Evolutionary conservation across 805 yeast genomes (phyloP).

Genomic region (Candida cerambycidarum): DNA sequence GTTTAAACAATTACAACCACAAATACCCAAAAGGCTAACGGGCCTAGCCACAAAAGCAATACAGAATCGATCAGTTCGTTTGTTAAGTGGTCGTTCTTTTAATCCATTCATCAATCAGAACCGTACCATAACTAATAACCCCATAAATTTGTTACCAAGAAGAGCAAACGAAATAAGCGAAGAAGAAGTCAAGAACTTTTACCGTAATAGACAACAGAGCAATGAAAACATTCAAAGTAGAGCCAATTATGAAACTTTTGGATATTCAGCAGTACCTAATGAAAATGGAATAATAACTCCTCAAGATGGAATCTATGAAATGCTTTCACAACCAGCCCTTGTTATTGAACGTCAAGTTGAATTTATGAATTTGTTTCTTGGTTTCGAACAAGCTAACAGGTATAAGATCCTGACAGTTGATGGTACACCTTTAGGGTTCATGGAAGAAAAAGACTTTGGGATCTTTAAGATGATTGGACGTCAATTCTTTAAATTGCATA

Average conservation of each 20-base stretch:
- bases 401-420: constrained; percentile 70
- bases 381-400: constrained; percentile 87
- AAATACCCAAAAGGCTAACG: neutral
- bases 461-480: constrained; percentile 68
- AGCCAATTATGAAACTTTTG: constrained; percentile 21
- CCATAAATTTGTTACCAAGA: constrained; percentile 4
- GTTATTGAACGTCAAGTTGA: constrained; percentile 88
- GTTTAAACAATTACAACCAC: neutral
- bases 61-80: too few species aligned
- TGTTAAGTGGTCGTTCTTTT: too few species aligned
- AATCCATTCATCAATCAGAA: too few species aligned
- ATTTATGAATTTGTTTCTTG: constrained; percentile 80
- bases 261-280: constrained; percentile 38
- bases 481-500: constrained; percentile 78
- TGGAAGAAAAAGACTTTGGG: constrained; percentile 80
- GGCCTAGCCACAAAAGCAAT: neutral
- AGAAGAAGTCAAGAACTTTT: constrained; percentile 31
- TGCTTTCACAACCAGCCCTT: constrained; percentile 77
- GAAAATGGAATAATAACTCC: constrained; percentile 52
- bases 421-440: constrained; percentile 76
- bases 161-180: constrained; percentile 35
- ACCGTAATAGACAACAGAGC: constrained; percentile 16
- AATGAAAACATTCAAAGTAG: constrained; percentile 12
- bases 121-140: neutral
- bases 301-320: constrained; percentile 57